Base-by-base conservation (phyloP, 441 rosid species). In the Hura crepitans region DNA sequence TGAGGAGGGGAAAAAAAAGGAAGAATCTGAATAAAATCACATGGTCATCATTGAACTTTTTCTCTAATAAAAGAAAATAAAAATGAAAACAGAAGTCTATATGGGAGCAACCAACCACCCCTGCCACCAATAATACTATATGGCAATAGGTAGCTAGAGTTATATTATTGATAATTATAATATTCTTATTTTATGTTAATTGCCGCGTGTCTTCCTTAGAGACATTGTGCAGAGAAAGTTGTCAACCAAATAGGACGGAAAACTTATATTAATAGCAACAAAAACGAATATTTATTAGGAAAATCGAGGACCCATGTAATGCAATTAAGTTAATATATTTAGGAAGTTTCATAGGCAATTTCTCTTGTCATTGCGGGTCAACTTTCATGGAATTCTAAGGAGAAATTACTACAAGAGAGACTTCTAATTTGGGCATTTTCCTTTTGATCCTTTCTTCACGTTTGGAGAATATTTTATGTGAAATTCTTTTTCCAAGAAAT, bases 351-450 rank as follows among this genome's bases (percentile, higher is more conserved):
- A 5, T 23, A 15, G 55, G 71, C n/a, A 25, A 31, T 33, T n/a
- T 12, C 11, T 20, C 18, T 58, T 25, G 10, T n/a, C n/a, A n/a
- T 30, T 4, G 4, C 7, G 50, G 72, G 66, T 42, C 74, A 68
- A 55, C 50, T 81, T n/a, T 78, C 74, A 58, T 27, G 66, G 76
- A 76, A 81, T 67, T n/a, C n/a, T n/a, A n/a, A n/a, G n/a, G n/a
- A n/a, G n/a, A n/a, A n/a, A n/a, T n/a, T n/a, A n/a, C n/a, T n/a
- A n/a, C n/a, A n/a, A n/a, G n/a, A n/a, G n/a, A n/a, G n/a, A n/a
- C n/a, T n/a, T n/a, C n/a, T n/a, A n/a, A n/a, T n/a, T n/a, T n/a
- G n/a, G n/a, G n/a, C n/a, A n/a, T 33, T 17, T 15, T 11, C 5
- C 28, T 59, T 59, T 17, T 58, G 15, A 56, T 56, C 43, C 10